Evolutionary conservation across 352 stramenopile species (phyloP), one percentile per base, ranked within the genome.

Genomic region (Globisporangium abappressorium): DNA sequence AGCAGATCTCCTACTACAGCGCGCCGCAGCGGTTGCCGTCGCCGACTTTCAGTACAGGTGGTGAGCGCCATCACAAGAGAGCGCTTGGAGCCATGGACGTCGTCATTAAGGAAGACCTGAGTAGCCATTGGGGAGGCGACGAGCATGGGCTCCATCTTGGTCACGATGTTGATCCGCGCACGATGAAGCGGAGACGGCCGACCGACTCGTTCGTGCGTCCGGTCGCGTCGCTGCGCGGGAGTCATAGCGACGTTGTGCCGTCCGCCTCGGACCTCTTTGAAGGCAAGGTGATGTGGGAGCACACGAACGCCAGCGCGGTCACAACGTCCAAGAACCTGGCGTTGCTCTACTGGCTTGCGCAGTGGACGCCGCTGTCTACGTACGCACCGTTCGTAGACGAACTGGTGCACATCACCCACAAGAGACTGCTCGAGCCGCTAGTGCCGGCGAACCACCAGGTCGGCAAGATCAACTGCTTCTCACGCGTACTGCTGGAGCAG

Each of bases 321-420:
- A 72, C 72, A 2, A 70, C 79, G 11, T 84, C 80, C 5, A 89
- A 88, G 70, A 90, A 90, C 67, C 66, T 92, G 62, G 75, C 79
- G n/a, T 67, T 92, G 18, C 51, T 89, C 7, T 74, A 70, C 55
- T 73, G 71, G 24, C 89, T 92, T 24, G 26, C 79, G 9, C 56
- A 76, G 43, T 90, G 80, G 81, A 80, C 76, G 9, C 80, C 80
- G 6, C 53, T 92, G 22, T 58, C 74, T 0, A 54, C 75, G 2
- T 89, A 89, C 58, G 64, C 73, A 11, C 47, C 75, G 5, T 81
- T 86, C 20, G 72, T 82, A 26, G 75, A 85, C 46, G 79, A 91
- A 38, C 68, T 91, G 12, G 70, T 79, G 26, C 68, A 86, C 22
- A 59, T 78, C 34, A 51, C 85, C 9, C 71, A 87, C 38, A 66